Base-by-base conservation (phyloP, 768 basidiomycete genomes). In the Scleroderma citrinum region DNA sequence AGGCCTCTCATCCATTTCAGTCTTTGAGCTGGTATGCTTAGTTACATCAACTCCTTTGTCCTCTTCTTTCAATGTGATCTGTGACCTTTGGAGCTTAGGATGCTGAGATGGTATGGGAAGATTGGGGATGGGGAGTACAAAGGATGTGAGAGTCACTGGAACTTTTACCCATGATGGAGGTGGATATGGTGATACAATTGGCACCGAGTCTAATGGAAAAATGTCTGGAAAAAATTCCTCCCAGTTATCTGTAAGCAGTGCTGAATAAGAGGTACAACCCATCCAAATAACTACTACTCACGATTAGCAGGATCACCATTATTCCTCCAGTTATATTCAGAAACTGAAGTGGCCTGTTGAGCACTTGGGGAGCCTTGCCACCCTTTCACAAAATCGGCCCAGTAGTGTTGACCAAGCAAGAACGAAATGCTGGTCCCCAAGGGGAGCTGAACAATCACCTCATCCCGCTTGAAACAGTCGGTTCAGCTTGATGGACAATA, bases 261-360 rank as follows among this genome's bases (percentile, higher is more conserved):
- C 24, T n/a, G 20, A 23, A 31, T 38, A 4, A 29, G 35, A 21
- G 34, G 32, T 26, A 3, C 14, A 37, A 21, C 20, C 30, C 12
- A 17, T 19, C 16, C 17, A 35, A 12, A 19, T 19, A 13, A 34
- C 11, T 20, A 34, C 11, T 20, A 61, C 64, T 52, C 23, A 68
- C 66, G 65, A 30, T 58, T 60, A 31, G 55, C 47, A 29, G 66
- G 66, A 39, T 66, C 64, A 7, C 65, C 66, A 2, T 66, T 60
- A 11, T 59, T 57, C 23, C 46, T 52, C 64, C 61, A 66, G 44
- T 68, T 66, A 35, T 68, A 66, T 20, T 58, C 24, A 35, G 68
- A 66, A 4, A 64, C 53, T 6, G 47, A 44, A 1, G 62, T 65
- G 1, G 66, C 44, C 3, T 29, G 44, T 13, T 29, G 21, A 31